Conservation (phyloP, 306 rosid species). For the Herpetospermum pedunculosum region DNA sequence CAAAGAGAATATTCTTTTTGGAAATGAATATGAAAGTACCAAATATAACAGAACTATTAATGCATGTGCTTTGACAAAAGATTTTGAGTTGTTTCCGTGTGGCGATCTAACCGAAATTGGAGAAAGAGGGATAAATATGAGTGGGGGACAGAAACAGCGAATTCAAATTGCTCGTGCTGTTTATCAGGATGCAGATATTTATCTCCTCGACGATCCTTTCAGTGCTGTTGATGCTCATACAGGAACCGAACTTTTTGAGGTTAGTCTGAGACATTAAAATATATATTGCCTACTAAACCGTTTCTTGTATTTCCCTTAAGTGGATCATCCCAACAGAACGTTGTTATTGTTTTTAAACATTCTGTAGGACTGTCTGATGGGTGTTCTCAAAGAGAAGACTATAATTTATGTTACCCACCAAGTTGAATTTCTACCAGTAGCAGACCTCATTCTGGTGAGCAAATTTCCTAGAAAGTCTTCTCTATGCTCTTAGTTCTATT, state of each 20-base stretch:
- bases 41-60: constrained; percentile 55
- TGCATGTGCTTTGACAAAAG: constrained; percentile 82
- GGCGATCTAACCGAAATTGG: constrained; percentile 84
- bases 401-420: constrained; percentile 80
- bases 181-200: constrained; percentile 75
- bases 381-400: constrained; percentile 70
- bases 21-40: constrained; percentile 38
- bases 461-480: neutral
- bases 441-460: constrained; percentile 73
- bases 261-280: constrained; percentile 2
- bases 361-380: constrained; percentile 73
- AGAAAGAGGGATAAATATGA: constrained; percentile 91
- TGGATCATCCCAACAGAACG: neutral
- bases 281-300: neutral
- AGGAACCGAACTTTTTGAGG: constrained; percentile 84
- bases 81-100: constrained; percentile 63
- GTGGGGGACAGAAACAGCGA: constrained; percentile 98
- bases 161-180: constrained; percentile 83
- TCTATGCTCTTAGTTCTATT: neutral
- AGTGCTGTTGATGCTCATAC: constrained; percentile 99
- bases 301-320: neutral
- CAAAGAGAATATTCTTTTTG: constrained; percentile 68
- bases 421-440: constrained; percentile 96
- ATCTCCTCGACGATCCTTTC: constrained; percentile 82
- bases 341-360: neutral